Evolutionary conservation across 2,329 filamentous ascomycete species (phyloP), one percentile per base, ranked within the genome.

Genomic region (Hypoxylon sp.): DNA sequence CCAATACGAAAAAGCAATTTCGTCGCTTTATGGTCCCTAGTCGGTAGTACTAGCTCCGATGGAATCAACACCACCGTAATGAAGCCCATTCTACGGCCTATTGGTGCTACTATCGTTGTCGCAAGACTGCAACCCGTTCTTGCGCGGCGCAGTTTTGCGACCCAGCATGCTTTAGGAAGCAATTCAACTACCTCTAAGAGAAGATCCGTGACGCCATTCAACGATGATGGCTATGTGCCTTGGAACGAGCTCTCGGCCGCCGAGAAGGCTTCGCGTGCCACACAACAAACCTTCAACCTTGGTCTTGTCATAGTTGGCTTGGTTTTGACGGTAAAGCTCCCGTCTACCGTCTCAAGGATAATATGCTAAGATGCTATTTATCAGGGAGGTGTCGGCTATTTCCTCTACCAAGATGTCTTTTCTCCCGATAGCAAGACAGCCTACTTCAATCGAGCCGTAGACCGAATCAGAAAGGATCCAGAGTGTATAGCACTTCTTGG

Each of bases 271-370:
- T 92, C 91, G 24, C 88, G 95, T 42, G 92, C 94, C 8, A 95
- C 93, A 0, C 94, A 98, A 80, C 95, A 98, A 80, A 92, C 91
- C 14, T 91, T 97, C 83, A 98, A 98, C 80, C 89, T 97, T 72
- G 86, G 91, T 72, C 81, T 98, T 69, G 89, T 98, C 8, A 73
- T 94, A 1, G 84, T 91, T 6, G 95, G 95, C 26, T 81, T 94
- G 10, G 86, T 90, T 35, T 83, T 95, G 73, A 97, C 94, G 37
- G 92, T 94, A 84, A 59, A 61, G 17, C 14, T 29, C 24, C 44
- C 33, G 2, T 54, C 42, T 19, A 9, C 53, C 24, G 19, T 22
- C 35, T 61, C 17, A 17, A 48, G 37, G 59, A 31, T 11, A 55
- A 33, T 44, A 48, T 33, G 24, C 29, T 69, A 39, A 60, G 37